Conservation (phyloP, 257 asterid genomes). For the Mitragyna speciosa region DNA sequence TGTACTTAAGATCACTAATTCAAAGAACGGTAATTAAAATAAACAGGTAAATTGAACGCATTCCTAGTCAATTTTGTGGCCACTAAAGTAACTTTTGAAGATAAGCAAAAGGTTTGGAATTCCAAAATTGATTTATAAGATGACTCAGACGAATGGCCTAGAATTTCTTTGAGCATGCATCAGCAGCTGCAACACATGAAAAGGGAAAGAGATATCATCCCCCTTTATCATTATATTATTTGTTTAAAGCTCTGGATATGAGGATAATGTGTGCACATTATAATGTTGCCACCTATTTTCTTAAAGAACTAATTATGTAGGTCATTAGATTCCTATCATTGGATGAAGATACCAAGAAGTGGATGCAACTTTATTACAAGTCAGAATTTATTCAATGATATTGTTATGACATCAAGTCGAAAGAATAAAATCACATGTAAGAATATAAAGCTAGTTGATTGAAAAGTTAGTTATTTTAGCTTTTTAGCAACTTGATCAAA, state of each 20-base stretch:
- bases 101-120: slow-evolving; percentile 11
- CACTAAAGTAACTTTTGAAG: slow-evolving; percentile 29
- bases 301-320: slow-evolving; percentile 1
- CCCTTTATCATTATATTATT: slow-evolving; percentile 8
- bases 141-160: background rate
- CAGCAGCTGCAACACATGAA: slow-evolving; percentile 7
- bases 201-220: background rate
- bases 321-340: slow-evolving; percentile 1
- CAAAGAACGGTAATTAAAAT: background rate
- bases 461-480: background rate
- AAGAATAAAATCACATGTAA: slow-evolving; percentile 5
- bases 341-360: background rate
- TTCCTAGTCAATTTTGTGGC: slow-evolving; percentile 15
- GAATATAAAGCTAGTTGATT: background rate
- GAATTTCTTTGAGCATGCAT: background rate
- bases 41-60: slow-evolving; percentile 8
- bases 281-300: background rate
- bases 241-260: slow-evolving; percentile 1
- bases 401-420: background rate
- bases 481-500: background rate
- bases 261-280: slow-evolving; percentile 11
- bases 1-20: slow-evolving; percentile 14
- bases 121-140: slow-evolving; percentile 9
- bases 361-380: background rate
- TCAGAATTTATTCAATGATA: background rate